Evolutionary conservation across 768 basidiomycete genomes (phyloP).

Genomic region (Lactifluus rugatus): DNA sequence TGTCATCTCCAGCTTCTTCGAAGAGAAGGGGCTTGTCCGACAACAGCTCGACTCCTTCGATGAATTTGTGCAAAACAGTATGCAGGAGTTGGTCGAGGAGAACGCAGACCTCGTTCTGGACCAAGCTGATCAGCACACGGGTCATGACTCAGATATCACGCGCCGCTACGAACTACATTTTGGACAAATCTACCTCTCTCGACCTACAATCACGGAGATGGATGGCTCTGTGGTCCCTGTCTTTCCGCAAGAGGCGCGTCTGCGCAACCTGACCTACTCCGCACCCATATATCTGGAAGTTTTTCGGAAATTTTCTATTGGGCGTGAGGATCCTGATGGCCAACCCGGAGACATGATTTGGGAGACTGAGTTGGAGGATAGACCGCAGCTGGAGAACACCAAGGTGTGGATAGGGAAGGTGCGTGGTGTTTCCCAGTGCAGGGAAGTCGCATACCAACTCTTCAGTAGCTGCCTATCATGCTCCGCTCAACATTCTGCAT

Average conservation of each 20-base stretch:
- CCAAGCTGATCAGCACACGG: constrained; percentile 93
- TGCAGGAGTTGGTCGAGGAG: constrained; percentile 99
- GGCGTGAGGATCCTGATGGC: constrained; percentile 72
- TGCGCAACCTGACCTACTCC: constrained; percentile 93
- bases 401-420: constrained; percentile 97
- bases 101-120: constrained; percentile 91
- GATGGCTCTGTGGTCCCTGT: constrained; percentile 91
- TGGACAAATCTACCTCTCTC: constrained; percentile 93
- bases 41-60: constrained; percentile 98
- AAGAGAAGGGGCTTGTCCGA: constrained; percentile 92
- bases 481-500: constrained; percentile 92
- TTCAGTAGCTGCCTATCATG: constrained; percentile 91
- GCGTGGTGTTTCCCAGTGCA: constrained; percentile 21
- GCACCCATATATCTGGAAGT: constrained; percentile 94
- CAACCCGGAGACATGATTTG: constrained; percentile 71
- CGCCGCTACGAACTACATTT: constrained; percentile 96
- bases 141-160: constrained; percentile 67
- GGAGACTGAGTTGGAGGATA: constrained; percentile 63
- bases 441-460: background rate
- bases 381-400: constrained; percentile 45
- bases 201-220: constrained; percentile 89
- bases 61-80: constrained; percentile 97
- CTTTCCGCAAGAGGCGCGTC: constrained; percentile 92
- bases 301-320: constrained; percentile 73
- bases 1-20: constrained; percentile 93